Conservation (phyloP, 2,329 filamentous ascomycete species). For the Bipolaris oryzae region DNA sequence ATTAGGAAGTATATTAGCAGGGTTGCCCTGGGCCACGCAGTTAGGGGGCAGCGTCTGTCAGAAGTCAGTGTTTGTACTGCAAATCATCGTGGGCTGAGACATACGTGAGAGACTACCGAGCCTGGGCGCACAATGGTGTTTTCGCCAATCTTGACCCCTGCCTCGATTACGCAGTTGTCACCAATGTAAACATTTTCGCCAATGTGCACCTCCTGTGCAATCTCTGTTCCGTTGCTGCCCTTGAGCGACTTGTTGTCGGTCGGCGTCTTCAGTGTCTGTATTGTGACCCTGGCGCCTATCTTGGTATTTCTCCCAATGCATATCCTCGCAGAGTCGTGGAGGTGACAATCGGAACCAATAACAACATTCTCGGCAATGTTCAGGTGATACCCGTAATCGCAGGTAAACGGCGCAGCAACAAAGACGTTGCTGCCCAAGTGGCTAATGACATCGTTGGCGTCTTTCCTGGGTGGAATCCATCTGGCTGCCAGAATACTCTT, state of each 20-base stretch:
- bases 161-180: slow-evolving; percentile 64
- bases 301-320: slow-evolving; percentile 76
- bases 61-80: slow-evolving; percentile 19
- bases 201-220: slow-evolving; percentile 75
- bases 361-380: slow-evolving; percentile 82
- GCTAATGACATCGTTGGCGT: slow-evolving; percentile 47
- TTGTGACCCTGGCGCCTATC: slow-evolving; percentile 80
- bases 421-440: slow-evolving; percentile 75
- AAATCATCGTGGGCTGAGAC: slow-evolving; percentile 26
- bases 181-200: slow-evolving; percentile 74
- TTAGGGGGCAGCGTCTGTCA: slow-evolving; percentile 54
- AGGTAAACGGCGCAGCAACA: slow-evolving; percentile 87
- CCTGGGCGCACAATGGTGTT: slow-evolving; percentile 61
- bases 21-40: slow-evolving; percentile 56
- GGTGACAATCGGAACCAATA: slow-evolving; percentile 81
- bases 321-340: slow-evolving; percentile 85
- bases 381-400: slow-evolving; percentile 96
- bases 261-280: slow-evolving; percentile 76
- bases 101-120: slow-evolving; percentile 61
- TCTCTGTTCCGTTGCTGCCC: slow-evolving; percentile 73
- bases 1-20: slow-evolving; percentile 43
- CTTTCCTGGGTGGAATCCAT: slow-evolving; percentile 42
- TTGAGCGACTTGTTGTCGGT: slow-evolving; percentile 75
- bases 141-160: slow-evolving; percentile 60
- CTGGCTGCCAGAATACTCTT: slow-evolving; percentile 71